phyloP scores from a whole-genome alignment of 441 rosid species.

The Metrosideros polymorpha region DNA sequence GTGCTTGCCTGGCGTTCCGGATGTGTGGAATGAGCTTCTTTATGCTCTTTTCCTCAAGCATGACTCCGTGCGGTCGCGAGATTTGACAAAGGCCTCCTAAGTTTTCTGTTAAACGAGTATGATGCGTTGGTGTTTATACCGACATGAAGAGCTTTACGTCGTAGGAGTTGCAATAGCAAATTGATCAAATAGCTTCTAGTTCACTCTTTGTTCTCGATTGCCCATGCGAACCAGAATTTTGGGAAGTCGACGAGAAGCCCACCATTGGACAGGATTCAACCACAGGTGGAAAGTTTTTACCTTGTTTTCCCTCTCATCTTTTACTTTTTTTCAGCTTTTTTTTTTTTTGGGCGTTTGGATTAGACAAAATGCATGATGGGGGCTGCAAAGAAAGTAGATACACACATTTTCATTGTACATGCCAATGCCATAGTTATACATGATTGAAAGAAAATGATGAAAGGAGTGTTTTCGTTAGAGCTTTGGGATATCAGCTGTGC shows the following conservation, averaged over 20 bases:
- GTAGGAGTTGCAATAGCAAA: background rate
- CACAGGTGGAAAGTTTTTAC: background rate
- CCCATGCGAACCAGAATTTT: background rate
- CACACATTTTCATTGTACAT: background rate
- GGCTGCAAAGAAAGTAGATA: background rate
- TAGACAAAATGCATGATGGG: background rate
- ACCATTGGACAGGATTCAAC: background rate
- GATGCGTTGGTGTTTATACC: background rate
- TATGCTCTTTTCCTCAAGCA: constrained; percentile 54
- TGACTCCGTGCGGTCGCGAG: constrained; percentile 2
- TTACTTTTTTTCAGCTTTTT: background rate
- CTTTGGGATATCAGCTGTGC: background rate
- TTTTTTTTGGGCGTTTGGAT: background rate
- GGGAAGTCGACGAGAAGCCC: background rate
- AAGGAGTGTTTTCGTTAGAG: background rate
- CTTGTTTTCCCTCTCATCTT: background rate
- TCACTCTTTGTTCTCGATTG: background rate
- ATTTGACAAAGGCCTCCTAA: background rate
- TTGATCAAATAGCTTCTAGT: background rate
- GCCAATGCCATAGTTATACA: background rate
- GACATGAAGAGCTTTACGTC: background rate
- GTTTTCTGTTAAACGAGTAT: background rate
- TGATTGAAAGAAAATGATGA: background rate
- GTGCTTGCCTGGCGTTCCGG: constrained; percentile 96
- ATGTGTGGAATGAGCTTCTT: constrained; percentile 86